These are phyloP conservation scores for Apiospora saccharicola DNA, from an alignment of 2,329 filamentous ascomycete genomes.

Conservation along the genomic window DNA sequence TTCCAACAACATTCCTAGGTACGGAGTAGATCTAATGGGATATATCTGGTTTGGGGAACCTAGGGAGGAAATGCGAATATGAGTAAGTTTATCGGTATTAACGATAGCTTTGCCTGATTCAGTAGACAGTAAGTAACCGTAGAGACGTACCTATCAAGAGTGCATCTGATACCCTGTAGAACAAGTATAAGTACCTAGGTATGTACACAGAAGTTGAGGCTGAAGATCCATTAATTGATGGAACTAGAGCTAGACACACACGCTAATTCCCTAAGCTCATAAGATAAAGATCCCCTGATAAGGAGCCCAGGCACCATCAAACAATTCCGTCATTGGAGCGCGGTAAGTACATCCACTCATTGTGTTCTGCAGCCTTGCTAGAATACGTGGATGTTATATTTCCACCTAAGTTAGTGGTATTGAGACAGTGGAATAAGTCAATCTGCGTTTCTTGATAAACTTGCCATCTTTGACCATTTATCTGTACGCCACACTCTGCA, in stretches of 20 bases:
- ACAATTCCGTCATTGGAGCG: conserved; percentile 16
- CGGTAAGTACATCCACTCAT: neutral
- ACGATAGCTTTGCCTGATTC: neutral
- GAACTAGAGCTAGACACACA: neutral
- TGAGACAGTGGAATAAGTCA: neutral
- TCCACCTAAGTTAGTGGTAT: neutral
- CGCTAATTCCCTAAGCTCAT: neutral
- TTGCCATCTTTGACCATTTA: neutral
- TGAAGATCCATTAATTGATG: neutral
- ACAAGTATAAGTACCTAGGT: neutral
- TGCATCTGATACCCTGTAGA: neutral
- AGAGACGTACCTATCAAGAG: neutral
- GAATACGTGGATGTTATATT: neutral
- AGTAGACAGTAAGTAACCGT: neutral
- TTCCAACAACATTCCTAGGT: neutral
- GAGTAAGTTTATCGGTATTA: neutral
- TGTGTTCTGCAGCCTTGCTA: conserved; percentile 8
- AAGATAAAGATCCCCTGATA: conserved; percentile 12
- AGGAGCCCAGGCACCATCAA: conserved; percentile 3
- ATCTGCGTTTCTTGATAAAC: neutral
- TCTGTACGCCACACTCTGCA: neutral
- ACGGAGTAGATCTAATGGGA: neutral
- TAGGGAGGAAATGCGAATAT: neutral
- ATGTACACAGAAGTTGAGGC: neutral
- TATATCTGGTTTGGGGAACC: neutral